These are phyloP conservation scores for Bombardia bombarda DNA, from an alignment of 495 filamentous ascomycete genomes.

Conservation along the genomic window DNA sequence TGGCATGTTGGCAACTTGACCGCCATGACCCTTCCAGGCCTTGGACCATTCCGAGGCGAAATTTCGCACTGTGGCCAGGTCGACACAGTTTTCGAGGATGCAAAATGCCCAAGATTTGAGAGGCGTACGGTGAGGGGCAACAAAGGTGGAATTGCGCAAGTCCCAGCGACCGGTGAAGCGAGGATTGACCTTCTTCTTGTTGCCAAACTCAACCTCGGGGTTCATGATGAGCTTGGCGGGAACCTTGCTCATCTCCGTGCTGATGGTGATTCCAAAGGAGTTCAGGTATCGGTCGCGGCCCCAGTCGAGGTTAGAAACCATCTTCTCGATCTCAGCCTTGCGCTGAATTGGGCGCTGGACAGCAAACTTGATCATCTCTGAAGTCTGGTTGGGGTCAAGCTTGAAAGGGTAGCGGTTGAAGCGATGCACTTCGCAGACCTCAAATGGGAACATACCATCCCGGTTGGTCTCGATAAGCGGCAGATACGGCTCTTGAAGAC, in stretches of 20 bases:
- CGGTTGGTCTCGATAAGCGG: conserved; percentile 67
- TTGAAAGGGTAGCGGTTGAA: conserved; percentile 78
- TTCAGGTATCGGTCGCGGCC: conserved; percentile 55
- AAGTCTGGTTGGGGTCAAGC: conserved; percentile 56
- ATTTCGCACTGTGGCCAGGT: conserved; percentile 36
- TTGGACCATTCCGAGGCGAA: conserved; percentile 56
- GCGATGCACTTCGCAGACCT: conserved; percentile 45
- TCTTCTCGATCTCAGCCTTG: conserved; percentile 51
- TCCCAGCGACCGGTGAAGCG: conserved; percentile 70
- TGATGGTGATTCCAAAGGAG: conserved; percentile 62
- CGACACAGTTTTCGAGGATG: conserved; percentile 15
- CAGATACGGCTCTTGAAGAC: conserved; percentile 39
- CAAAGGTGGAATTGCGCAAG: conserved; percentile 70
- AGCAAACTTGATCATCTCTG: conserved; percentile 83
- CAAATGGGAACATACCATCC: conserved; percentile 67
- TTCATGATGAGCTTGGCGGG: conserved; percentile 63
- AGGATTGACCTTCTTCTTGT: conserved; percentile 42
- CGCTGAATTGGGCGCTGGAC: conserved; percentile 56
- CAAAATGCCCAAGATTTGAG: conserved; percentile 65
- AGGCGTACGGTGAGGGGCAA: conserved; percentile 44
- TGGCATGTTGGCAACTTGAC: conserved; percentile 40
- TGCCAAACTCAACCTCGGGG: conserved; percentile 60
- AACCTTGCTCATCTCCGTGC: conserved; percentile 48
- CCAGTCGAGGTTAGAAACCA: conserved; percentile 62
- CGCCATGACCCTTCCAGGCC: conserved; percentile 65